Percentiles rank a stretch among this genome's conserved stretches.
These are phyloP conservation scores for Carex parvula DNA, from an alignment of 176 grass and related monocot species.

Conservation along the genomic window DNA sequence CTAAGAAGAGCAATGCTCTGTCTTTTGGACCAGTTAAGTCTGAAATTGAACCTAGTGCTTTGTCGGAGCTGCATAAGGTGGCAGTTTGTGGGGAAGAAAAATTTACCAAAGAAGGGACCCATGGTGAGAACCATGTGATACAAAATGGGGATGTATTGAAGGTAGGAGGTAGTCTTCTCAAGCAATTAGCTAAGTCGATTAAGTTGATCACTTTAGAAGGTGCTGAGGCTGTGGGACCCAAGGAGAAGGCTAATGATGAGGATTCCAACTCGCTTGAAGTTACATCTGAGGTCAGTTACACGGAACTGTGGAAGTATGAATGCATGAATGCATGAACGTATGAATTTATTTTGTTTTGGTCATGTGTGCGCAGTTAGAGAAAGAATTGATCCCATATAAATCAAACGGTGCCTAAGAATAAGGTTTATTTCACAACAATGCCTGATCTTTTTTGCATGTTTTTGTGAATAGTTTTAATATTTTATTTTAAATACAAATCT, in stretches of 20 bases:
- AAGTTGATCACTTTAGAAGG: slow-evolving; percentile 58
- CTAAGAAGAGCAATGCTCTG: neutral
- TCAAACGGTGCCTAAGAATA: neutral
- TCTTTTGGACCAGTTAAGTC: neutral
- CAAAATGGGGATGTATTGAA: slow-evolving; percentile 37
- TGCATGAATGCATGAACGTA: neutral
- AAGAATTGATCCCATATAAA: neutral
- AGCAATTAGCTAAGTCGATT: slow-evolving; percentile 68
- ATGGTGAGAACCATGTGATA: slow-evolving; percentile 22
- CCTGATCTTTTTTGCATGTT: slow-evolving; percentile 3
- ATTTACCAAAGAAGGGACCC: slow-evolving; percentile 30
- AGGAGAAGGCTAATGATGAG: slow-evolving; percentile 28
- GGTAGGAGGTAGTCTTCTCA: slow-evolving; percentile 47
- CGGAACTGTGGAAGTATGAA: slow-evolving; percentile 19
- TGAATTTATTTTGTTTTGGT: neutral
- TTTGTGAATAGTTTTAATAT: slow-evolving; percentile 32
- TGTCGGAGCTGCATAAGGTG: slow-evolving; percentile 26
- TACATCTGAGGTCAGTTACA: slow-evolving; percentile 42
- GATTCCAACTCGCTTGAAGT: slow-evolving; percentile 44
- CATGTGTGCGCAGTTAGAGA: neutral
- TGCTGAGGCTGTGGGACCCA: slow-evolving; percentile 35
- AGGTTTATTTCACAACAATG: neutral
- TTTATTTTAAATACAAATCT: neutral
- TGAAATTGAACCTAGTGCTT: slow-evolving; percentile 24
- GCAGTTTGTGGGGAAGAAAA: slow-evolving; percentile 35